Conservation (phyloP, 1,284 basidiomycete species). For the Rhodotorula sp. region DNA sequence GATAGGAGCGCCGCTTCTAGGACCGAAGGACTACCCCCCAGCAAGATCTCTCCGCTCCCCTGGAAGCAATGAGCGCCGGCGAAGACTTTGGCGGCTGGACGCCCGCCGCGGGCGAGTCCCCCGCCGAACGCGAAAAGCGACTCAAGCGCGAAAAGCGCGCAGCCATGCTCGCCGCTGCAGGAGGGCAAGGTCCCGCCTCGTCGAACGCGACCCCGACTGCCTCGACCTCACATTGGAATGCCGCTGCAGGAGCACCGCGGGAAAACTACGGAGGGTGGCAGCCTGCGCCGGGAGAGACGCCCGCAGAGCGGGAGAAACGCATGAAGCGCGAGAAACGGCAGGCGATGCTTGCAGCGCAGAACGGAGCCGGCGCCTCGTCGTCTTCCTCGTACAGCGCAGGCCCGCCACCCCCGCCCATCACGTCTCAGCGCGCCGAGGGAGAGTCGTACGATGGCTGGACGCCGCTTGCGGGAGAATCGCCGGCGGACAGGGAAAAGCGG, state of each 20-base stretch:
- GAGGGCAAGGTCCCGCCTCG: not conserved
- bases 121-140: conserved; percentile 36
- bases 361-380: not conserved
- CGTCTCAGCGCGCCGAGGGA: not conserved
- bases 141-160: conserved; percentile 33
- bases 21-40: too few relatives aligned
- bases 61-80: not conserved
- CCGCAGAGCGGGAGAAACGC: conserved; percentile 33
- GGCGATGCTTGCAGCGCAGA: conserved; percentile 2
- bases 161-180: conserved; percentile 8
- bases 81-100: conserved; percentile 25
- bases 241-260: not conserved
- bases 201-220: not conserved
- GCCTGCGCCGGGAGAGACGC: conserved; percentile 25
- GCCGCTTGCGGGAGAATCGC: conserved; percentile 25
- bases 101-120: conserved; percentile 22
- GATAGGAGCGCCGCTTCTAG: too few relatives aligned
- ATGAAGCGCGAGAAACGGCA: conserved; percentile 33
- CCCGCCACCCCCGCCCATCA: not conserved
- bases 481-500: conserved; percentile 35
- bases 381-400: not conserved
- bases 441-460: conserved; percentile 30
- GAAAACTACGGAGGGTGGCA: conserved; percentile 25
- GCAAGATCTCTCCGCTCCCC: not conserved
- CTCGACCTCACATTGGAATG: not conserved